phyloP scores from a whole-genome alignment of 768 basidiomycete genomes.

The Tylopilus sp. region DNA sequence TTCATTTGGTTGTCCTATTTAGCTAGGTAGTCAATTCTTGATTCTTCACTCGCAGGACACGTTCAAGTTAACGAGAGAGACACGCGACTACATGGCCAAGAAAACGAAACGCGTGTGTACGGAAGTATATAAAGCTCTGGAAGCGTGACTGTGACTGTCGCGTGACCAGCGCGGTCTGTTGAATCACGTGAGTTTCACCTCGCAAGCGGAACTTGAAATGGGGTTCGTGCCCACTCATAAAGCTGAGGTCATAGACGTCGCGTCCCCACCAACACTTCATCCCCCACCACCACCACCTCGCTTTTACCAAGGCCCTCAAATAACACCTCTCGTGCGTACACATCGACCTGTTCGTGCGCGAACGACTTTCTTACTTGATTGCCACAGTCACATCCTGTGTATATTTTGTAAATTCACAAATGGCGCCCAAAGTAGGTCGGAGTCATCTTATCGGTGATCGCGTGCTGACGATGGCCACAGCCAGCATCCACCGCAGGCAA shows the following conservation, averaged over 20 bases:
- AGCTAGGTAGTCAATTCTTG: not conserved
- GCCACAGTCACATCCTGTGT: conserved; percentile 29
- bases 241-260: conserved; percentile 27
- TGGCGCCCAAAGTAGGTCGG: conserved; percentile 36
- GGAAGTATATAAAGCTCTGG: no score
- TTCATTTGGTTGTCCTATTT: conserved; percentile 1
- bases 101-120: no score
- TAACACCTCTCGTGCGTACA: conserved; percentile 23
- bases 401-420: conserved; percentile 31
- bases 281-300: conserved; percentile 30
- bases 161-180: conserved; percentile 37
- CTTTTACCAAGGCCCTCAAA: conserved; percentile 15
- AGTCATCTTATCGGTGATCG: conserved; percentile 6
- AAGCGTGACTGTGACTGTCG: conserved; percentile 27
- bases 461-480: conserved; percentile 21
- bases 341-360: not conserved
- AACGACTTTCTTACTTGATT: conserved; percentile 11
- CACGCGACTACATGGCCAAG: no score
- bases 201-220: conserved; percentile 34
- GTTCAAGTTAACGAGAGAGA: no score
- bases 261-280: conserved; percentile 26
- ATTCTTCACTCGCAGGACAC: no score
- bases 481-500: conserved; percentile 41
- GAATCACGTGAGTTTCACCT: conserved; percentile 30
- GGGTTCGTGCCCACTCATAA: conserved; percentile 32